Base-by-base conservation (phyloP, 306 rosid species). In the Malus sylvestris region DNA sequence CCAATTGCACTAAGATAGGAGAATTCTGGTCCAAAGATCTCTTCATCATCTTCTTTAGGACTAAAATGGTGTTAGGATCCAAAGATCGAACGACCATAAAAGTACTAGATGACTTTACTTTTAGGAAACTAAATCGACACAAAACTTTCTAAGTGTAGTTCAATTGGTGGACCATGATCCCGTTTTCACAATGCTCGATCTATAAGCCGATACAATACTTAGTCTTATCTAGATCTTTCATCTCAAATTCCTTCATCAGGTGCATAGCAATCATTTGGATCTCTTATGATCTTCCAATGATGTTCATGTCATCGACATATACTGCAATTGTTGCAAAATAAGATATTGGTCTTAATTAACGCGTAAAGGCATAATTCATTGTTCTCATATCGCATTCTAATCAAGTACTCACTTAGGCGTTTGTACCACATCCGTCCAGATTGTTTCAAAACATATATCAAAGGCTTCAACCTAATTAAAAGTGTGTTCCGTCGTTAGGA, bases 71-170 rank as follows among this genome's bases (percentile, higher is more conserved):
- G 7, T 49, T 49, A 14, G 7, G 19, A 49, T 49, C 18, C 3
- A 49, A 49, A 49, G 2, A 18, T 18, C 2, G 2, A n/a, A 20
- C 0, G 12, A 55, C 25, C 5, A 55, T 55, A 20, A 1, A 1
- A 20, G 61, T 55, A n/a, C 27, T 6, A 3, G 5, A 55, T 6
- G 25, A 3, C 61, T 55, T 55, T 23, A 20, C 61, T 55, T 55
- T 20, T 20, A 2, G 11, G 2, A 6, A 1, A 2, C 20, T 55
- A 55, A 55, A 55, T 8, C 5, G 1, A 0, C 5, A 0, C 5
- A 55, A 55, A 12, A 55, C 25, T 0, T 55, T 55, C 1, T 55
- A 2, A 10, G 12, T 55, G 13, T 55, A 55, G 23, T 19, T 55
- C 0, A 1, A 55, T 55, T 55, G 11, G 10, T 55, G 25, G 8